Conservation (phyloP, 495 filamentous ascomycete genomes). For the Neurospora sp. region DNA sequence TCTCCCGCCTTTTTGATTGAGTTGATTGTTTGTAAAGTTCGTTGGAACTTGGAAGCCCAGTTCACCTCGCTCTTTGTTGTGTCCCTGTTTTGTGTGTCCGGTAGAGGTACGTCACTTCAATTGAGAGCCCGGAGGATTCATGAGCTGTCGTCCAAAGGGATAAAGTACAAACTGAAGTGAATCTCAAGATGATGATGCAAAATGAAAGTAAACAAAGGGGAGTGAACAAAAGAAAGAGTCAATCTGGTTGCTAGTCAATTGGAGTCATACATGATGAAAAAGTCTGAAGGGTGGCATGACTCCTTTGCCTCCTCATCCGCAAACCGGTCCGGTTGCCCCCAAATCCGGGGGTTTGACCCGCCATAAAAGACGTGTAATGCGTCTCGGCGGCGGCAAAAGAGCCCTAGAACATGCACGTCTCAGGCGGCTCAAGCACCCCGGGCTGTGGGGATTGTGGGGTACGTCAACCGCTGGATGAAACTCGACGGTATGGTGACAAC, state of each 20-base stretch:
- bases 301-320: background rate
- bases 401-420: background rate
- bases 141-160: background rate
- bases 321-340: background rate
- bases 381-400: background rate
- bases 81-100: background rate
- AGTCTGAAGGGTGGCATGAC: conserved; percentile 3
- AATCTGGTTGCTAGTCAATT: background rate
- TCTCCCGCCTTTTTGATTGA: background rate
- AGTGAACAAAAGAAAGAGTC: background rate
- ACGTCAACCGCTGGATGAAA: background rate
- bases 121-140: background rate
- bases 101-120: background rate
- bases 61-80: background rate
- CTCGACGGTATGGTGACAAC: background rate
- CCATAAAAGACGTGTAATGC: background rate
- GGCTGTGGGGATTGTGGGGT: background rate
- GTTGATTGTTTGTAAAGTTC: background rate
- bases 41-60: background rate
- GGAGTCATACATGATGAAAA: background rate
- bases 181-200: background rate
- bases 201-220: background rate
- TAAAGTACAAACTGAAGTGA: background rate
- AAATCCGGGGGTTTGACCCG: background rate
- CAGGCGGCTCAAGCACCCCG: background rate